These are phyloP conservation scores for Acanthamoeba lenticulata DNA, from an alignment of 208 protist species.

Conservation along the genomic window DNA sequence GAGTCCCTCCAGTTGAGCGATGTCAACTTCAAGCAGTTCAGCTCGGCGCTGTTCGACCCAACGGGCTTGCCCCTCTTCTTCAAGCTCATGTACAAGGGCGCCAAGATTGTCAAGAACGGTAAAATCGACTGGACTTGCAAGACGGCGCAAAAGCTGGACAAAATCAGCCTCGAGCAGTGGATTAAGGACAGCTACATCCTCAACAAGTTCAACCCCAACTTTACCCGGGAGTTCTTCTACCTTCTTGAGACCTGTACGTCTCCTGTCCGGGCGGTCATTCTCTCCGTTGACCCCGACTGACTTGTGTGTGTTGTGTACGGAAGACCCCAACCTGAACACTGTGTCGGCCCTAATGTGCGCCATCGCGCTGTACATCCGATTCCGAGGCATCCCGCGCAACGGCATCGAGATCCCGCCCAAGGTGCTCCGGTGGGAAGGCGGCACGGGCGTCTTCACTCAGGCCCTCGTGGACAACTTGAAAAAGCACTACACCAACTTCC, in stretches of 20 bases:
- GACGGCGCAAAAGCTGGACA: not conserved
- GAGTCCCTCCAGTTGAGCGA: not conserved
- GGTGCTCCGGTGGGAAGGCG: not conserved
- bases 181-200: not conserved
- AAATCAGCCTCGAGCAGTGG: not conserved
- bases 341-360: not conserved
- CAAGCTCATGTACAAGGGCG: slow-evolving; percentile 39
- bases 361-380: not conserved
- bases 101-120: slow-evolving; percentile 19
- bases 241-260: slow-evolving; percentile 43
- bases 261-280: not conserved
- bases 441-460: slow-evolving; percentile 5
- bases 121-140: not conserved
- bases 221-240: slow-evolving; percentile 50
- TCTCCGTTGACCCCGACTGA: not conserved
- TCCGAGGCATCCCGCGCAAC: not conserved
- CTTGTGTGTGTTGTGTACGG: too few species aligned
- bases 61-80: not conserved
- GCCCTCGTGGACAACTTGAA: not conserved
- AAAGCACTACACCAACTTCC: not conserved
- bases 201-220: slow-evolving; percentile 51
- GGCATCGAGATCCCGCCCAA: not conserved
- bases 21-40: not conserved
- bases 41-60: not conserved
- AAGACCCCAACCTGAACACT: not conserved